Base-by-base conservation (phyloP, 441 rosid species). In the Codiaeum variegatum region DNA sequence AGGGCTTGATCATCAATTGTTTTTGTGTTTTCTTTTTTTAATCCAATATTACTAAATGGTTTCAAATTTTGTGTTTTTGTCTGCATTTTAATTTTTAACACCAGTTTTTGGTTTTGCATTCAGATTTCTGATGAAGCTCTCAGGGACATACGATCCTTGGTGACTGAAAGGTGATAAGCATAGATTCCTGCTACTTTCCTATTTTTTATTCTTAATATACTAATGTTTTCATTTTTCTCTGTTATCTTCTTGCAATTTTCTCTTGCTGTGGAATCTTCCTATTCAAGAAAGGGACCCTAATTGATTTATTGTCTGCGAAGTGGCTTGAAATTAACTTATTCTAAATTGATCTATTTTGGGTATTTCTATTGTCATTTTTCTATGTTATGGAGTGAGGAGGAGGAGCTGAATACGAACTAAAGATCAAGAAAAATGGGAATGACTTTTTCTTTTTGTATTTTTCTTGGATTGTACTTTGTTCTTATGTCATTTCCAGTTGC, bases 51-150 rank as follows among this genome's bases (percentile, higher is more conserved):
- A 29, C 10, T 36, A 44, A 23, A 8, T 32, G 56, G 26, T 42
- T 31, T 11, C 55, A 2, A 59, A 19, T 23, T n/a, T 47, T 23
- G 28, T 49, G 4, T 36, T 34, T 38, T 44, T 6, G 21, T 58
- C 4, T 66, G 1, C 19, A 10, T 36, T 70, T 54, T 9, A 21
- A 21, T 55, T 55, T 70, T 34, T 52, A 4, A 60, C 51, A 5
- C 8, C 5, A 44, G 28, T 59, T 64, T 59, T 62, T 38, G 31
- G 12, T 80, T 76, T 78, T 44, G 64, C 62, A 83, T 70, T 76
- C 82, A 95, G 99, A 87, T 95, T 68, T 91, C 97, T 71, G 88
- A 93, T 70, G 97, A 86, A 83, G 99, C 98, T 82, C 85, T 90
- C 72, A 81, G 75, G 74, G 91, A 85, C 76, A 88, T 95, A 77